Base-by-base conservation (phyloP, 2,329 filamentous ascomycete genomes). In the Aspergillus aculeatus region DNA sequence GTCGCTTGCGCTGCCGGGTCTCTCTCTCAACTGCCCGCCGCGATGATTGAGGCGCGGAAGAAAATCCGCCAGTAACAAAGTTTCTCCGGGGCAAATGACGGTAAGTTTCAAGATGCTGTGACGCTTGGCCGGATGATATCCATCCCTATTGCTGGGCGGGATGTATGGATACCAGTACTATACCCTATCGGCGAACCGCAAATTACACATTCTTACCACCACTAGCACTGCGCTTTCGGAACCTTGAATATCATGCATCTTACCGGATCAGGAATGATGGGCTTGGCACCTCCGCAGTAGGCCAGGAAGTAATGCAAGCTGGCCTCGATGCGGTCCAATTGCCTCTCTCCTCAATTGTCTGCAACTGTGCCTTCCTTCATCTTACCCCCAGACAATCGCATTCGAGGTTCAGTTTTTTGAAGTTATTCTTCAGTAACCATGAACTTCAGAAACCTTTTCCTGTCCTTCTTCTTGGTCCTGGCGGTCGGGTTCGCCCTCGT, bases 401-500 rank as follows among this genome's bases (percentile, higher is more conserved):
- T 44, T 44, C 57, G 50, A 26, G 38, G 52, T 57, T 48, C 44
- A 41, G 31, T 56, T 23, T 38, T 9, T 41, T 41, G 41, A 52
- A 58, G 54, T 29, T 29, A 66, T 66, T 61, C 54, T n/a, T 59
- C 47, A 62, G 62, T 65, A 66, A 72, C 52, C 61, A 75, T 75
- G 73, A 67, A 71, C 57, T 72, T 75, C 64, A 71, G 68, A 62
- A 73, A 68, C 47, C 56, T 75, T 35, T 71, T 76, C 50, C 47
- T 89, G 71, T 83, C 92, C 74, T 83, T 96, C 73, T 85, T 96
- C 72, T 76, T 96, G 70, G 88, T 90, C 70, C 82, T 93, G 70
- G 83, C 84, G 68, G 82, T 94, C 74, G 80, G 92, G 68, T 86
- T 91, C 81, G 73, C 71, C 57, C 87, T 96, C 74, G 84, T 89